Conservation (phyloP, 1,139 yeast species). For the Diutina pseudorugosa region DNA sequence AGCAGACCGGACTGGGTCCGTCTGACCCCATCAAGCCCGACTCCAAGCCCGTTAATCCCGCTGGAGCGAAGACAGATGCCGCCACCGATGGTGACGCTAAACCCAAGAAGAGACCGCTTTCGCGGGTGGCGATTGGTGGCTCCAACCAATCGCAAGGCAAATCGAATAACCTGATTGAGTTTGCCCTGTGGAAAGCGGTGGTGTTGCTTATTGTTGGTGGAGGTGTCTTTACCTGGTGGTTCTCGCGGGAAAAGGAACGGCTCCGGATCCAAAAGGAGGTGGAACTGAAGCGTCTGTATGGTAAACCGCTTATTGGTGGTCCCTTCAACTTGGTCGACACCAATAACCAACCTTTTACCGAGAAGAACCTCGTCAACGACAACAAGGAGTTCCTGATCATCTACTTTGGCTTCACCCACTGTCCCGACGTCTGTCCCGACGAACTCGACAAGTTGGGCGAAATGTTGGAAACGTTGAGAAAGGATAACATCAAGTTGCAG, state of each 20-base stretch:
- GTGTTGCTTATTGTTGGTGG: constrained; percentile 55
- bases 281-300: constrained; percentile 76
- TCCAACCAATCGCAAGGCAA: constrained; percentile 18
- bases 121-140: constrained; percentile 38
- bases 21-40: background rate
- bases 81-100: background rate
- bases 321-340: constrained; percentile 64
- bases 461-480: constrained; percentile 57
- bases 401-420: constrained; percentile 91
- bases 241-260: constrained; percentile 62
- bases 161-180: constrained; percentile 39
- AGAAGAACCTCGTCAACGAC: constrained; percentile 56
- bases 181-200: constrained; percentile 84
- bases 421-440: constrained; percentile 98
- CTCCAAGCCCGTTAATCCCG: background rate
- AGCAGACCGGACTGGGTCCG: background rate
- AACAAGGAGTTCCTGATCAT: constrained; percentile 54
- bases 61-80: background rate
- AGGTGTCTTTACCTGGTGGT: constrained; percentile 56
- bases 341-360: constrained; percentile 62
- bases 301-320: constrained; percentile 91
- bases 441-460: constrained; percentile 84
- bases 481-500: constrained; percentile 50
- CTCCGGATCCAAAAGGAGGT: constrained; percentile 65
- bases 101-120: constrained; percentile 27